Base-by-base conservation (phyloP, 805 yeast genomes). In the Ogataea parapolymorpha region DNA sequence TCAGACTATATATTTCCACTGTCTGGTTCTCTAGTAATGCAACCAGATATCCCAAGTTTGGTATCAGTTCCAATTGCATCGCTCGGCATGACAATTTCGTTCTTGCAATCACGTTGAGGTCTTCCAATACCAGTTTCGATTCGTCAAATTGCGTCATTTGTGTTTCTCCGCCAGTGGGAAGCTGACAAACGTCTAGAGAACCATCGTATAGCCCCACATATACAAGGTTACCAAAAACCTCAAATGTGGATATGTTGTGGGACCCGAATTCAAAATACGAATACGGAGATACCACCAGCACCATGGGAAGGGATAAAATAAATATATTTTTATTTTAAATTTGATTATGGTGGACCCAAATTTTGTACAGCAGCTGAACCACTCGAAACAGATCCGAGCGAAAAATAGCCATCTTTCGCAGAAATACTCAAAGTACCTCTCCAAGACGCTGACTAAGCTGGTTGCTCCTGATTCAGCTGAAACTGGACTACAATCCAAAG, bases 1-100 rank as follows among this genome's bases (percentile, higher is more conserved):
- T 59, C 30, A 59, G 38, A 34, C 57, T 63, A 43, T 52, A 59
- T 10, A 69, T 53, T 28, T 57, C 46, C 12, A 68, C 66, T 2
- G 56, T 34, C 10, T 53, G 50, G 26, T 59, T 64, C 4, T 60
- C 54, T 9, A 68, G 37, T 12, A 54, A 47, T 4, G 59, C 50
- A 2, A 65, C 51, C 26, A 70, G 38, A 17, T 57, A 56, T 13
- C 61, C 59, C 17, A 66, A 52, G 20, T 55, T 58, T 9, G 60
- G 51, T 23, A 68, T 36, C 10, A 61, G 52, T 14, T 58, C 66
- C 14, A 70, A 45, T 41, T 65, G 62, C 2, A 54, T 54, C 14
- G 65, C 58, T 9, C 66, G 25, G 9, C 51, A 43, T 1, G 48
- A 24, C 16, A 55, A 26, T 14, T 44, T 32, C 10, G 46, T 29